Evolutionary conservation across 1,284 basidiomycete genomes (phyloP).

Genomic region (Boletus mariae): DNA sequence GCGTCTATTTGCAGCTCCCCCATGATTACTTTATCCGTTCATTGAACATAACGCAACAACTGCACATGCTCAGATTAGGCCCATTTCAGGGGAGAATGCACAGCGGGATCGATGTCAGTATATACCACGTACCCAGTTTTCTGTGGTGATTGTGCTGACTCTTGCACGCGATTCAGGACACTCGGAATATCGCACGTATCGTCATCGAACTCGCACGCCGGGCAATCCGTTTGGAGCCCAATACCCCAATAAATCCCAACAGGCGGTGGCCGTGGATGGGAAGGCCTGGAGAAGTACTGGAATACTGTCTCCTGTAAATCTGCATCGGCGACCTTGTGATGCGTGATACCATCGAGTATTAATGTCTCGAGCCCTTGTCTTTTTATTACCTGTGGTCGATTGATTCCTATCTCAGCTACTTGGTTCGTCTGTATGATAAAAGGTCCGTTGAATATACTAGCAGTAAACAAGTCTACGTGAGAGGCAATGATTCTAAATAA

Average conservation of each 20-base stretch:
- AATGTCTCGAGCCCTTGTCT: background rate
- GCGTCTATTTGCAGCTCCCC: slow-evolving; percentile 12
- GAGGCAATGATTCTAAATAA: background rate
- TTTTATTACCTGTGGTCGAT: background rate
- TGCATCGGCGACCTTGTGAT: background rate
- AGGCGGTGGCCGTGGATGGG: slow-evolving; percentile 84
- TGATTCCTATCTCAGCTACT: background rate
- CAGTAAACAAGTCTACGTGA: background rate
- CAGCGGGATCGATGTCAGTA: slow-evolving; percentile 82
- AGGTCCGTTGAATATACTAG: background rate
- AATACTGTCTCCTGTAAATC: slow-evolving; percentile 37
- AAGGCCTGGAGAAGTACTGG: slow-evolving; percentile 59
- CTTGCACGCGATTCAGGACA: slow-evolving; percentile 54
- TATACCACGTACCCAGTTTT: slow-evolving; percentile 5
- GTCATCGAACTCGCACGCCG: slow-evolving; percentile 68
- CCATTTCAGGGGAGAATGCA: slow-evolving; percentile 81
- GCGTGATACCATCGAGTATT: background rate
- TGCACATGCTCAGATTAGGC: slow-evolving; percentile 53
- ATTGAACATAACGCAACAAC: slow-evolving; percentile 62
- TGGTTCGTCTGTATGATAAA: background rate
- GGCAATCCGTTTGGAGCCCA: slow-evolving; percentile 66
- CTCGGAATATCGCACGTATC: slow-evolving; percentile 80
- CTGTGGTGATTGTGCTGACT: slow-evolving; percentile 14
- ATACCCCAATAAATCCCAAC: slow-evolving; percentile 64
- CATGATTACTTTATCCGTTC: slow-evolving; percentile 30